A percentile compares a stretch with the other conserved stretches of the same genome.
Evolutionary conservation across 2,329 filamentous ascomycete species (phyloP).

Genomic region (Aspergillus arachidicola): DNA sequence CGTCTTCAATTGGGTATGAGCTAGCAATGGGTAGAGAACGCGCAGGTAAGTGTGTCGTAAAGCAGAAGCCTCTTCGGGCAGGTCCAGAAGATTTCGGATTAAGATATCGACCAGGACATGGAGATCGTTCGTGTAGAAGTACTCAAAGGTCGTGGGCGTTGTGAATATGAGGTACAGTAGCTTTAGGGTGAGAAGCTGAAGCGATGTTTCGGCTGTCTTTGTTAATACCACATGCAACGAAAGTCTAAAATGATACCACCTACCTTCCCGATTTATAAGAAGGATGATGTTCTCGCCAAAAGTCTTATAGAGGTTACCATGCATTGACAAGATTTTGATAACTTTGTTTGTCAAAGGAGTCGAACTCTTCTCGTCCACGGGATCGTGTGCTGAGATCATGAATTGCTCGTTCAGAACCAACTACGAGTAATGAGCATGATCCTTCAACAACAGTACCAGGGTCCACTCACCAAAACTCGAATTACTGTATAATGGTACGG

Average conservation of each 20-base stretch:
- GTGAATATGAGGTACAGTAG: conserved; percentile 94
- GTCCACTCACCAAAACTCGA: conserved; percentile 73
- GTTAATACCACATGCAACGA: conserved; percentile 15
- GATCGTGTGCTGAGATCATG: conserved; percentile 74
- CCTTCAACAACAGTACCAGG: neutral
- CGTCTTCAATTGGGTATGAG: conserved; percentile 85
- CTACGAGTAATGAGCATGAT: conserved; percentile 50
- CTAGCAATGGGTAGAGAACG: conserved; percentile 85
- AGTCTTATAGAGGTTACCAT: conserved; percentile 82
- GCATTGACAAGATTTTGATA: conserved; percentile 82
- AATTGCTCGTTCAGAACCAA: conserved; percentile 98
- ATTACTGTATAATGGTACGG: conserved; percentile 97
- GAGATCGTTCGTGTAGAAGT: conserved; percentile 97
- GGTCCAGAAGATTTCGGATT: conserved; percentile 91
- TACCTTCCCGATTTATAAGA: conserved; percentile 85
- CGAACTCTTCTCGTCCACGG: conserved; percentile 40
- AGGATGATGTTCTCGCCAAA: conserved; percentile 98
- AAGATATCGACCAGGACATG: conserved; percentile 94
- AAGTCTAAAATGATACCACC: conserved; percentile 3
- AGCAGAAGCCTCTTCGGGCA: conserved; percentile 74
- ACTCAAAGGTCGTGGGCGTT: conserved; percentile 87
- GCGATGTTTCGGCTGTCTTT: conserved; percentile 72
- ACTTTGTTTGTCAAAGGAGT: conserved; percentile 82
- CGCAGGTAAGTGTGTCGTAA: conserved; percentile 92
- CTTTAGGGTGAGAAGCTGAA: conserved; percentile 95